Evolutionary conservation across 345 rosid genomes (phyloP), one percentile per base, ranked within the genome.

Genomic region (Gossypium herbaceum): DNA sequence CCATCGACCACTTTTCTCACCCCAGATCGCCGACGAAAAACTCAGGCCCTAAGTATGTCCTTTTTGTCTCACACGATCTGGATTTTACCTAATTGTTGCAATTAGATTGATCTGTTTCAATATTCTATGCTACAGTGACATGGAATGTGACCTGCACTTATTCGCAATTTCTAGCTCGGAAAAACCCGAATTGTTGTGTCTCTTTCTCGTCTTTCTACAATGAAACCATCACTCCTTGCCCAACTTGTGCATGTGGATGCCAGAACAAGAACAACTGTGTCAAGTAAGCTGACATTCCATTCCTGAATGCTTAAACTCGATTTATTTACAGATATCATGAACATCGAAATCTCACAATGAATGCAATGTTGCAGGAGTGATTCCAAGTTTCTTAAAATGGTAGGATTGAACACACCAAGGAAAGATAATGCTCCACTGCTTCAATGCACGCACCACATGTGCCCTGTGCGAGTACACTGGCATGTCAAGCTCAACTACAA

Each of bases 141-240:
- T 92, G 97, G 94, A 94, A 92, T 61, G 97, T 91, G 51, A 91
- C 92, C 45, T 94, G 94, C 91, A 89, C 97, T 34, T 94, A 89
- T 77, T 94, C 98, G 16, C 97, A 94, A 76, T 89, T 92, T 76
- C 85, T 89, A 71, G 94, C 94, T 0, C 81, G 92, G 64, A 88
- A 88, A 73, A 87, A 89, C 73, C 98, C 97, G 1, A 89, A 69
- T 47, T 94, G 98, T 44, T 92, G 98, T 1, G 93, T 92, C 66
- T 92, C 98, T 19, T 84, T 94, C 80, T 94, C 97, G 17, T 86
- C 97, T 77, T 94, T 94, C 88, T 94, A 91, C 87, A 94, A 86
- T 27, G 91, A 87, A 17, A 90, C 91, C 34, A 89, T 92, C 81
- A 89, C 91, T 80, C 88, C 92, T 59, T 92, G 94, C 81, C 97